phyloP scores from a whole-genome alignment of 2,329 filamentous ascomycete genomes.

The Rutstroemia sydowiana region DNA sequence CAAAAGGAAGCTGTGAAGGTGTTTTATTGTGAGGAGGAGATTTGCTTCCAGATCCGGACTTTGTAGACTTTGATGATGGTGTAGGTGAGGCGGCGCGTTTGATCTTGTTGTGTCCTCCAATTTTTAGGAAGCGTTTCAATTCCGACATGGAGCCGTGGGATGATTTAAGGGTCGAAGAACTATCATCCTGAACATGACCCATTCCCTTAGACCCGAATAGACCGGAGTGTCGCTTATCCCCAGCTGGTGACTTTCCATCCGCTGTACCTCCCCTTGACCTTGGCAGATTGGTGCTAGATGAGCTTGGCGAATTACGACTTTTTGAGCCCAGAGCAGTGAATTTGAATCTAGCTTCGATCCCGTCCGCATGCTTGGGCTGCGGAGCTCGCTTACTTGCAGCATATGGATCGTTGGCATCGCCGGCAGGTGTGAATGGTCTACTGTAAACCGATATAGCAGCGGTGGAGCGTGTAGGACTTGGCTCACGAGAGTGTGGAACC shows the following conservation, averaged over 20 bases:
- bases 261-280: conserved; percentile 31
- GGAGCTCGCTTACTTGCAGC: conserved; percentile 72
- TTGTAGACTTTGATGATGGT: conserved; percentile 40
- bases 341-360: conserved; percentile 75
- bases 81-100: conserved; percentile 60
- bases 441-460: conserved; percentile 58
- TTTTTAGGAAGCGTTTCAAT: conserved; percentile 92
- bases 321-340: conserved; percentile 63
- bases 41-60: conserved; percentile 39
- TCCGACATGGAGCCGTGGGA: conserved; percentile 84
- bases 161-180: conserved; percentile 39
- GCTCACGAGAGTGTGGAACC: conserved; percentile 51
- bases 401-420: conserved; percentile 79
- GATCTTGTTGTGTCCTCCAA: conserved; percentile 60
- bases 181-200: conserved; percentile 39
- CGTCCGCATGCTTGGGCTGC: conserved; percentile 55
- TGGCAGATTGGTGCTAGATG: conserved; percentile 44
- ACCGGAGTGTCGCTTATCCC: conserved; percentile 46
- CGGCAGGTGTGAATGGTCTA: conserved; percentile 69
- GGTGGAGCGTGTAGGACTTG: conserved; percentile 57
- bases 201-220: conserved; percentile 40
- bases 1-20: conserved; percentile 71
- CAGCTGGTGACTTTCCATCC: conserved; percentile 34
- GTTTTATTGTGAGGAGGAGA: conserved; percentile 41
- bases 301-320: conserved; percentile 50